phyloP scores from a whole-genome alignment of 1,284 basidiomycete species.

The Xerocomus amazonicus region DNA sequence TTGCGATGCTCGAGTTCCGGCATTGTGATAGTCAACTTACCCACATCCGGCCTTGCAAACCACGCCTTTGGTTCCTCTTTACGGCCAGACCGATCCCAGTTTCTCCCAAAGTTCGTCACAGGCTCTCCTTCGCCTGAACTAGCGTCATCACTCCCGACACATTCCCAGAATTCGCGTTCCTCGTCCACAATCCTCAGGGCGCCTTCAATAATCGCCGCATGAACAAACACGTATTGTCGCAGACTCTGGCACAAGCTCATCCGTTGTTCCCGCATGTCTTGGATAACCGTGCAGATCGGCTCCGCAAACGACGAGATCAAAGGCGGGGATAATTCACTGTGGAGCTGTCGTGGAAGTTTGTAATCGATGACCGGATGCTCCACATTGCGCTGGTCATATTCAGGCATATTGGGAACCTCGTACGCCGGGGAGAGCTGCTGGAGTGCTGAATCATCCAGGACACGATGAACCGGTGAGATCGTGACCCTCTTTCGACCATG shows the following conservation, averaged over 20 bases:
- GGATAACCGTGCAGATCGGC: constrained; percentile 74
- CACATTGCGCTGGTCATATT: constrained; percentile 10
- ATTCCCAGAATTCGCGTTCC: constrained; percentile 45
- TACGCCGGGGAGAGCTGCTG: constrained; percentile 1
- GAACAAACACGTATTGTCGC: constrained; percentile 87
- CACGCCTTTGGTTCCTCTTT: constrained; percentile 9
- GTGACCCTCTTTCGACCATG: constrained; percentile 3
- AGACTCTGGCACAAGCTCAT: constrained; percentile 91
- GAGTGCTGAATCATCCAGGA: background rate
- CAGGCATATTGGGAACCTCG: constrained; percentile 1
- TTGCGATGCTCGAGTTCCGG: constrained; percentile 1
- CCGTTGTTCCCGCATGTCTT: constrained; percentile 87
- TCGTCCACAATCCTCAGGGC: constrained; percentile 77
- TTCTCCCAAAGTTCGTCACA: background rate
- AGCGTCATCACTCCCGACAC: constrained; percentile 25
- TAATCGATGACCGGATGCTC: constrained; percentile 43
- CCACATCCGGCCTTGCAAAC: constrained; percentile 2
- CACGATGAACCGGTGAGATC: background rate
- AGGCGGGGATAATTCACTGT: constrained; percentile 51
- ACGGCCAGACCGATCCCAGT: constrained; percentile 2
- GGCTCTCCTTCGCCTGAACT: constrained; percentile 18
- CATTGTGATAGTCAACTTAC: constrained; percentile 1
- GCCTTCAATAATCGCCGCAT: constrained; percentile 81
- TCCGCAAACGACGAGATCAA: constrained; percentile 61
- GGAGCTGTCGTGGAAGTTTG: constrained; percentile 56